phyloP scores from a whole-genome alignment of 352 stramenopile species.

The Phytopythium oedochilum region DNA sequence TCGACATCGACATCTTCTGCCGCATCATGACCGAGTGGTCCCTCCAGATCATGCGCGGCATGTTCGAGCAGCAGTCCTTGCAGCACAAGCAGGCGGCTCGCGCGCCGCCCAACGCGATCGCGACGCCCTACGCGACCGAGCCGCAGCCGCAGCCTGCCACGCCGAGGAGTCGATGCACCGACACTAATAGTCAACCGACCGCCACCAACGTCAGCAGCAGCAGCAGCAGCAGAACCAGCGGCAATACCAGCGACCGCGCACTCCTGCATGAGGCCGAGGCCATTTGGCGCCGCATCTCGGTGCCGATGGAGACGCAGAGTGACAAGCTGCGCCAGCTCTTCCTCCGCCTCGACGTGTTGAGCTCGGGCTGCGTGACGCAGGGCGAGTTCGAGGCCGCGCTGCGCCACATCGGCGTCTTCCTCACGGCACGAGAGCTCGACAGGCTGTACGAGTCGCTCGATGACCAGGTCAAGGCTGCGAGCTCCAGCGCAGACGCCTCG shows the following conservation, averaged over 20 bases:
- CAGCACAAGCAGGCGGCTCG: slow-evolving; percentile 9
- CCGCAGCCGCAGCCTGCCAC: neutral
- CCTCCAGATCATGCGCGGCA: slow-evolving; percentile 44
- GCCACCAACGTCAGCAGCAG: neutral
- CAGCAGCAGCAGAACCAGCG: neutral
- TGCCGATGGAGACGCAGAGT: slow-evolving; percentile 36
- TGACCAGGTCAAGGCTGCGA: slow-evolving; percentile 23
- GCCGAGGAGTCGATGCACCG: neutral
- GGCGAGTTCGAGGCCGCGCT: slow-evolving; percentile 71
- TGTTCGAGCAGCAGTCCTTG: slow-evolving; percentile 23
- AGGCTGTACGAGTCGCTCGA: slow-evolving; percentile 55
- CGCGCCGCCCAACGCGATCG: slow-evolving; percentile 10
- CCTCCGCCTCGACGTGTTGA: slow-evolving; percentile 76
- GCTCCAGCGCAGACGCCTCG: slow-evolving; percentile 1
- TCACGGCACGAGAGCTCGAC: slow-evolving; percentile 62
- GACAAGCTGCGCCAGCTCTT: slow-evolving; percentile 77
- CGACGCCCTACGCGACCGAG: slow-evolving; percentile 47
- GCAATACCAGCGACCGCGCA: slow-evolving; percentile 1
- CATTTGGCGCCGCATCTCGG: slow-evolving; percentile 55
- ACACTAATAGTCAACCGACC: neutral
- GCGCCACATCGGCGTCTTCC: slow-evolving; percentile 67
- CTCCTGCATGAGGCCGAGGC: slow-evolving; percentile 32
- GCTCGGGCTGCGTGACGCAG: slow-evolving; percentile 47
- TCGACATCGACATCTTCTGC: slow-evolving; percentile 79
- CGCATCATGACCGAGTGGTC: slow-evolving; percentile 81